Evolutionary conservation across 805 yeast species (phyloP).

Genomic region (Kazachstania psychrophila): DNA sequence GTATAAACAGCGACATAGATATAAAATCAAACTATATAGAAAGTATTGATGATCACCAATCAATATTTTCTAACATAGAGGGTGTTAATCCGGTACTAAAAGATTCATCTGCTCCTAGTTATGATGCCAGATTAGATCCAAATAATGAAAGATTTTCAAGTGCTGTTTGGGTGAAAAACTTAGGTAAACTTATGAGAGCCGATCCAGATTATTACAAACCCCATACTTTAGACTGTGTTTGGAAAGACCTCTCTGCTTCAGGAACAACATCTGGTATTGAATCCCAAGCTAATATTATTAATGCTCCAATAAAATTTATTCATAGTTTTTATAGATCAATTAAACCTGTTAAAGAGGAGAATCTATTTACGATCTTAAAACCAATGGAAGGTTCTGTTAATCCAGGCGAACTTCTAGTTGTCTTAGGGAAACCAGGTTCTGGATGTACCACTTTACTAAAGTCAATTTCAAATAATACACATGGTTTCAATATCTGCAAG

Average conservation of each 20-base stretch:
- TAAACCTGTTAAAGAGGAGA: conserved; percentile 15
- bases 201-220: conserved; percentile 56
- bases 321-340: conserved; percentile 9
- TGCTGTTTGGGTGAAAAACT: conserved; percentile 53
- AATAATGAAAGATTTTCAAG: conserved; percentile 45
- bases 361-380: conserved; percentile 38
- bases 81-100: conserved; percentile 15
- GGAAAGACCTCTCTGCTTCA: conserved; percentile 48
- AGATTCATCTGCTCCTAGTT: conserved; percentile 8
- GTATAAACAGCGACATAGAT: not conserved
- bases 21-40: not conserved
- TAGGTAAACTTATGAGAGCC: conserved; percentile 40
- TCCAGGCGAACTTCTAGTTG: conserved; percentile 65
- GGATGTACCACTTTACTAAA: conserved; percentile 58
- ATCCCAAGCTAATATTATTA: conserved; percentile 56
- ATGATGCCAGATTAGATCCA: conserved; percentile 49
- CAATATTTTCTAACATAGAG: conserved; percentile 3
- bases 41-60: not conserved
- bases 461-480: conserved; percentile 45
- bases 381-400: conserved; percentile 46
- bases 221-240: conserved; percentile 48
- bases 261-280: conserved; percentile 55
- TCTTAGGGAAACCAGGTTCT: conserved; percentile 71
- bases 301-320: conserved; percentile 28
- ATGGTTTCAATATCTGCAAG: conserved; percentile 42